phyloP scores from a whole-genome alignment of 2,329 filamentous ascomycete species.

The Sporothrix pallida region DNA sequence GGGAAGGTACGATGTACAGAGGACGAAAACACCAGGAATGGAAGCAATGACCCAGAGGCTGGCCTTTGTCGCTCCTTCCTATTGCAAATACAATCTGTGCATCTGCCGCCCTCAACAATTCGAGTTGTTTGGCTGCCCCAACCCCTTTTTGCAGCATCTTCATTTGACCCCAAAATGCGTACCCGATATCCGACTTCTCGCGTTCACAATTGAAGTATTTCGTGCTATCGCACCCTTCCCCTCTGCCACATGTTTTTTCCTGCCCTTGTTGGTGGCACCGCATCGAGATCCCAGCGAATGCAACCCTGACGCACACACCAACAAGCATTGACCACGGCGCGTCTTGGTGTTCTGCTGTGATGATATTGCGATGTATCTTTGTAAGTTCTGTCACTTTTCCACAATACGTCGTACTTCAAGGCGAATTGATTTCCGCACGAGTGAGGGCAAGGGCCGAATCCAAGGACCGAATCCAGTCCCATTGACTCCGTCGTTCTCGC shows the following conservation, averaged over 20 bases:
- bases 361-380: neutral
- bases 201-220: neutral
- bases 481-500: neutral
- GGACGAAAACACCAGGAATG: too few relatives aligned
- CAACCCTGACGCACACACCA: slow-evolving; percentile 28
- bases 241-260: slow-evolving; percentile 16
- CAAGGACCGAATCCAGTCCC: neutral
- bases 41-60: neutral
- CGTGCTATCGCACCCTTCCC: slow-evolving; percentile 11
- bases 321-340: slow-evolving; percentile 20
- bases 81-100: neutral
- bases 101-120: slow-evolving; percentile 13
- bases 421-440: neutral
- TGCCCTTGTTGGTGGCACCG: neutral
- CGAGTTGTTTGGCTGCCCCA: neutral
- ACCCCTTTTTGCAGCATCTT: neutral
- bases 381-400: neutral
- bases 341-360: neutral
- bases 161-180: neutral
- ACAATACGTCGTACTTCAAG: neutral
- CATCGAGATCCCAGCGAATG: slow-evolving; percentile 26
- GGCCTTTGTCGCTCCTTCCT: neutral
- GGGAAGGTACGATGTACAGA: slow-evolving; percentile 2
- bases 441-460: neutral
- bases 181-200: neutral